These are phyloP conservation scores for Punica granatum DNA, from an alignment of 345 rosid genomes.

Conservation along the genomic window DNA sequence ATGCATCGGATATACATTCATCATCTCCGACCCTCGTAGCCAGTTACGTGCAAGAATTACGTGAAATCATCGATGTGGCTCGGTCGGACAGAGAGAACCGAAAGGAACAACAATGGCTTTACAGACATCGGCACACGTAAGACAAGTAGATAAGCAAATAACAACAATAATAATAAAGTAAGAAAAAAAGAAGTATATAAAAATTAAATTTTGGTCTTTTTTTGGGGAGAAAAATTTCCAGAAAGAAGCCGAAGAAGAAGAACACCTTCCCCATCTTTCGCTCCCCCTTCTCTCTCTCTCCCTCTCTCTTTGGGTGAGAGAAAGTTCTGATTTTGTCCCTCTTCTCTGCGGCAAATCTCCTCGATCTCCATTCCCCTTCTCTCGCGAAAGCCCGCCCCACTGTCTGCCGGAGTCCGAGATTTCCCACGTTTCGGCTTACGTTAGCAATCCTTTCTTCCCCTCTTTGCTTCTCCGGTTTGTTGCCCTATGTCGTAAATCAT, in stretches of 20 bases:
- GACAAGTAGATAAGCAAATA: not conserved
- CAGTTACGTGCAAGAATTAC: too few relatives aligned
- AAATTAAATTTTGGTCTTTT: not conserved
- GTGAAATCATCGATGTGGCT: not conserved
- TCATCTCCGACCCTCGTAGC: too few relatives aligned
- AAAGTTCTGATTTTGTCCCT: constrained; percentile 49
- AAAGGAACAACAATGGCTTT: not conserved
- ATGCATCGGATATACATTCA: too few relatives aligned
- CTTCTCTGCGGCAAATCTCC: constrained; percentile 21
- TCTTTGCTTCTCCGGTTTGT: not conserved
- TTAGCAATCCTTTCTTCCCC: not conserved
- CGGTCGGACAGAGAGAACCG: not conserved
- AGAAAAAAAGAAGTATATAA: not conserved
- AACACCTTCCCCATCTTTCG: constrained; percentile 3
- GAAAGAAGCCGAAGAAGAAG: not conserved
- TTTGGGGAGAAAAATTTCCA: not conserved
- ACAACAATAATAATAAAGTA: not conserved
- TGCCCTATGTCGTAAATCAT: not conserved
- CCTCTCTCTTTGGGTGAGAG: constrained; percentile 17
- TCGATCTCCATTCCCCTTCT: constrained; percentile 7
- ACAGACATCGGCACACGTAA: not conserved
- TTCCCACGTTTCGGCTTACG: not conserved
- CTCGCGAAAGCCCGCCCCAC: not conserved
- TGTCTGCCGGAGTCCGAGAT: not conserved
- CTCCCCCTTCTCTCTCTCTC: constrained; percentile 14